A percentile compares a stretch with the other conserved stretches of the same genome.
Evolutionary conservation across 116 monocot genomes (phyloP).

Genomic region (Phalaenopsis hybrid): DNA sequence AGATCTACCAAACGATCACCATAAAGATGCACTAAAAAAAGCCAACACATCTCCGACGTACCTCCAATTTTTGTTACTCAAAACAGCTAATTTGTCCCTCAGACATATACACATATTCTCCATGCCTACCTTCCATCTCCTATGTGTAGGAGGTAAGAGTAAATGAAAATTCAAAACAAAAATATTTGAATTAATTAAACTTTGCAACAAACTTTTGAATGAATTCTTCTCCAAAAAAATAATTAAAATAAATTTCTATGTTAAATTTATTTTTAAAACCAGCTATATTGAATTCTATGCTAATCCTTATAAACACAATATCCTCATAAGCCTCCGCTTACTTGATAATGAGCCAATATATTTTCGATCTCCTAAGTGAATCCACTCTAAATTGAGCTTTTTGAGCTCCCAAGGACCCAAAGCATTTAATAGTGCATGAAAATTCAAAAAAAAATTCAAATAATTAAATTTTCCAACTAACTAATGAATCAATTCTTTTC

Average conservation of each 20-base stretch:
- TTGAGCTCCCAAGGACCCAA: not conserved
- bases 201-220: not conserved
- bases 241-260: not conserved
- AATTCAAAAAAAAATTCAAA: too few relatives aligned
- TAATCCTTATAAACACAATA: not conserved
- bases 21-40: too few relatives aligned
- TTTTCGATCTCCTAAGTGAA: not conserved
- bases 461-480: not conserved
- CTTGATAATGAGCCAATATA: not conserved
- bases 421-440: not conserved
- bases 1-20: too few relatives aligned
- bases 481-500: not conserved
- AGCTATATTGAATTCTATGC: not conserved
- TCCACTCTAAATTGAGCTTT: not conserved
- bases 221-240: not conserved
- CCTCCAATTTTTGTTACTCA: not conserved
- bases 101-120: not conserved
- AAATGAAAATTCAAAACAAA: not conserved
- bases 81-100: not conserved
- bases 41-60: too few relatives aligned
- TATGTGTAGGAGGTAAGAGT: not conserved
- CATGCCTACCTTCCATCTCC: not conserved
- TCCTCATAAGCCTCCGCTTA: not conserved
- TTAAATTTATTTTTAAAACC: not conserved
- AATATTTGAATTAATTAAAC: not conserved